Conservation (phyloP, 306 rosid genomes). For the Dryas octopetala region DNA sequence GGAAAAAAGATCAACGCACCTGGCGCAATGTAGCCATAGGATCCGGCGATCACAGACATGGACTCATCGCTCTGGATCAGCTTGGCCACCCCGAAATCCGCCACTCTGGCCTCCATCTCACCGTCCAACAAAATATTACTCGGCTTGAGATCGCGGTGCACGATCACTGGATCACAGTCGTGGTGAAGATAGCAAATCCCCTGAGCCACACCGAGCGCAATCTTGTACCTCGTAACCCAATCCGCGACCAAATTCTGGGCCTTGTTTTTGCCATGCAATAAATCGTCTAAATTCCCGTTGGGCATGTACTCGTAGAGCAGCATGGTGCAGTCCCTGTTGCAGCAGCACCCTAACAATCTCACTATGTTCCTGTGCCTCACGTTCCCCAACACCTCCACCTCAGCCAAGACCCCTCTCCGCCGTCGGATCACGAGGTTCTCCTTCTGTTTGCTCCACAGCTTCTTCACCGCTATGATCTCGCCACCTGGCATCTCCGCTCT, state of each 20-base stretch:
- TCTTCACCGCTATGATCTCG: constrained; percentile 86
- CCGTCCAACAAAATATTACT: constrained; percentile 79
- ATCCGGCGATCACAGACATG: constrained; percentile 97
- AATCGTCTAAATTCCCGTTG: constrained; percentile 78
- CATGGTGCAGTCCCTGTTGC: constrained; percentile 86
- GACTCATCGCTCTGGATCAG: constrained; percentile 74
- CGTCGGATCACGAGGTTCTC: constrained; percentile 50
- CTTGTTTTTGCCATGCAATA: constrained; percentile 69
- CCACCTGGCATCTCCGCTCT: constrained; percentile 93
- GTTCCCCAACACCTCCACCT: constrained; percentile 88
- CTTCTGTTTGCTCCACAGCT: constrained; percentile 80
- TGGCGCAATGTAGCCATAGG: constrained; percentile 97
- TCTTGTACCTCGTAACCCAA: constrained; percentile 83
- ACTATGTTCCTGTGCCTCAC: constrained; percentile 98
- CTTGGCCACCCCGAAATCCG: constrained; percentile 95
- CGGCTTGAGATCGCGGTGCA: constrained; percentile 89
- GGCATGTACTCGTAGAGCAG: constrained; percentile 93
- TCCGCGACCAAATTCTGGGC: constrained; percentile 67
- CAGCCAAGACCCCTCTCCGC: constrained; percentile 86
- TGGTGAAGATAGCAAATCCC: constrained; percentile 97
- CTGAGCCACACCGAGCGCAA: constrained; percentile 90
- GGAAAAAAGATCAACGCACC: constrained; percentile 34
- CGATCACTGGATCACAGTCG: constrained; percentile 87
- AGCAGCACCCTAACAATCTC: constrained; percentile 89
- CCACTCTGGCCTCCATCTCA: constrained; percentile 93